Evolutionary conservation across 2,329 filamentous ascomycete genomes (phyloP).

Genomic region (Colletotrichum salicis): DNA sequence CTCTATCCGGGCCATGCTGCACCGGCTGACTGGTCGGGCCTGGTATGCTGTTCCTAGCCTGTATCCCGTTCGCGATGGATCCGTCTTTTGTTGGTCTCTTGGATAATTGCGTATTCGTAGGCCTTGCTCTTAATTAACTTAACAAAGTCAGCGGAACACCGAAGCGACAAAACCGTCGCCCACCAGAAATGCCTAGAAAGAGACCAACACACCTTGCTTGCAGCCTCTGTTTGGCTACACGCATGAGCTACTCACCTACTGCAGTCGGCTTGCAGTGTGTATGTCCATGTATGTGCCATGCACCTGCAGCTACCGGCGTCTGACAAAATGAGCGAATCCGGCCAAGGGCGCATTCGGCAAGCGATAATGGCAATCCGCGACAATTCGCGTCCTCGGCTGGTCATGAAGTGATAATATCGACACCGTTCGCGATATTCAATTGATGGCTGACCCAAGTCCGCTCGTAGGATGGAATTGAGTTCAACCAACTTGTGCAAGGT

Average conservation of each 20-base stretch:
- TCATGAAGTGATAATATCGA: neutral
- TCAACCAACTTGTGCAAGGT: neutral
- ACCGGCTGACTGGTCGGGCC: conserved; percentile 31
- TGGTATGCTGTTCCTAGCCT: conserved; percentile 10
- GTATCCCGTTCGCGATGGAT: neutral
- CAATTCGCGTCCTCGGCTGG: neutral
- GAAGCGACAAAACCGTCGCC: neutral
- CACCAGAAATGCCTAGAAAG: neutral
- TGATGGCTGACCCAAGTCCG: neutral
- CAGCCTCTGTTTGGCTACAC: neutral
- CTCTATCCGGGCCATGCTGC: conserved; percentile 24
- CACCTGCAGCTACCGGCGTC: conserved; percentile 28
- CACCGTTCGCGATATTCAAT: neutral
- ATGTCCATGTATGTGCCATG: conserved; percentile 8
- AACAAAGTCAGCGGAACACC: neutral
- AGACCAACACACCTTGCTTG: neutral
- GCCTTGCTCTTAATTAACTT: neutral
- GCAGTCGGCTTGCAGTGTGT: neutral
- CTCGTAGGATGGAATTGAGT: conserved; percentile 16
- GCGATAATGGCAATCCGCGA: neutral
- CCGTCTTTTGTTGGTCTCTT: neutral
- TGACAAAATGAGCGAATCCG: conserved; percentile 8
- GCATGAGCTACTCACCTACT: neutral
- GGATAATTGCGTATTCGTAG: neutral
- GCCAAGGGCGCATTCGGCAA: neutral